Evolutionary conservation across 2,329 filamentous ascomycete genomes (phyloP), one percentile per base, ranked within the genome.

Genomic region (Cladosporium cucumerinum): DNA sequence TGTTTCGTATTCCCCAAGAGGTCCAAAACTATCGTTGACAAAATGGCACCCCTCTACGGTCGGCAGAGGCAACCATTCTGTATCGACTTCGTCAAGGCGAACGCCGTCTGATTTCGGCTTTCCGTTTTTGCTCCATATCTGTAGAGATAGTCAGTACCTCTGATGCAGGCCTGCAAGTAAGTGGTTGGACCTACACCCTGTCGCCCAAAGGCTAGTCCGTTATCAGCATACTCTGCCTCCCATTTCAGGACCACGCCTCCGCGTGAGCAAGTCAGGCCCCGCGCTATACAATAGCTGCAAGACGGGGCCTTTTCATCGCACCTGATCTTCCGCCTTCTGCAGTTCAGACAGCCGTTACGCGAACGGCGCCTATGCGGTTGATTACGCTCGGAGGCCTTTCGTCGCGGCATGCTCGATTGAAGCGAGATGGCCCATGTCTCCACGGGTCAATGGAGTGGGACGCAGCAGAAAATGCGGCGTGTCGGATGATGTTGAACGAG

Each of bases 161-260:
- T 18, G 21, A 16, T 26, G 21, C 48, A 54, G 5, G 14, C 48
- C 51, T 18, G 61, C 12, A 36, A 60, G 54, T 36, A 58, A 72
- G 68, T 66, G 70, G 36, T 25, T 58, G 55, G 78, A 79, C 79
- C 80, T 39, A 79, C 74, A 39, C 79, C 79, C 26, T 77, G 71
- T 60, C 79, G 72, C 5, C 79, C 79, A 70, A 81, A 81, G 5
- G 79, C 78, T 60, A 78, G 68, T 12, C 79, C 79, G 10, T 76
- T 77, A 60, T 72, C 77, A 60, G 68, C 69, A 66, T 79, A 81
- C 63, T 81, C 79, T 2, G 51, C 74, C 70, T 69, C 79, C 67
- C 64, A 77, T 48, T 70, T 70, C 57, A 70, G 62, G 23, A 64
- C 58, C 28, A 69, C 25, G 5, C 60, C 66, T 60, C 64, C 73